Evolutionary conservation across 176 grass and related monocot species (phyloP), one percentile per base, ranked within the genome.

Genomic region (Eleusine indica): DNA sequence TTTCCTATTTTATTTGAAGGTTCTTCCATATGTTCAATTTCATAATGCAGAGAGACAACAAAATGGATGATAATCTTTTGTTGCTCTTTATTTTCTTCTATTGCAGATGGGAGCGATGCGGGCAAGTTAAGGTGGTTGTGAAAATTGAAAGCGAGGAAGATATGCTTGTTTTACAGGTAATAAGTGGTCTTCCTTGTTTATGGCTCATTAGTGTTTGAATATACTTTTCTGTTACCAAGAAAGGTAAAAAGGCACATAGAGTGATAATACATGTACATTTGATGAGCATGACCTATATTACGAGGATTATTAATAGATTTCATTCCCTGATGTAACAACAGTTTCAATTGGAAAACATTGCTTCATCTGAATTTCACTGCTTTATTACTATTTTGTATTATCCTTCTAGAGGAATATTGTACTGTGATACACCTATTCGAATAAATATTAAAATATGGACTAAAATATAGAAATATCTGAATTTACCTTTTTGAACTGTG

Each of bases 81-180:
- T 30, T 12, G 15, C 10, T 70, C n/a, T 66, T 1, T 14, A 21
- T 37, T 83, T 74, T 60, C 16, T 52, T 91, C 6, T 41, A 78
- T 85, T 65, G n/a, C 74, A 95, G 96, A 80, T 99, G 96, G 96
- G 96, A 99, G 70, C 85, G 90, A 72, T 96, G 96, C 57, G 93
- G 93, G 9, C 96, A 99, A 91, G 96, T 96, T 61, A 96, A 99
- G 72, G 96, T 96, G 82, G 96, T 96, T 22, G 72, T 99, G 77
- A 99, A 99, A 88, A 84, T 94, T 46, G 96, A 99, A 80, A 96
- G 80, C 1, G 89, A 99, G 89, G 87, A 92, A 83, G 89, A 99
- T 81, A 89, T 99, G 91, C 93, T 99, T 71, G 81, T 94, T 90
- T 91, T 99, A 79, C 93, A 99, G 73, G 96, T 96, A 92, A 77